Evolutionary conservation across 2,329 filamentous ascomycete species (phyloP), one percentile per base, ranked within the genome.

Genomic region (Ophiocordyceps sinensis): DNA sequence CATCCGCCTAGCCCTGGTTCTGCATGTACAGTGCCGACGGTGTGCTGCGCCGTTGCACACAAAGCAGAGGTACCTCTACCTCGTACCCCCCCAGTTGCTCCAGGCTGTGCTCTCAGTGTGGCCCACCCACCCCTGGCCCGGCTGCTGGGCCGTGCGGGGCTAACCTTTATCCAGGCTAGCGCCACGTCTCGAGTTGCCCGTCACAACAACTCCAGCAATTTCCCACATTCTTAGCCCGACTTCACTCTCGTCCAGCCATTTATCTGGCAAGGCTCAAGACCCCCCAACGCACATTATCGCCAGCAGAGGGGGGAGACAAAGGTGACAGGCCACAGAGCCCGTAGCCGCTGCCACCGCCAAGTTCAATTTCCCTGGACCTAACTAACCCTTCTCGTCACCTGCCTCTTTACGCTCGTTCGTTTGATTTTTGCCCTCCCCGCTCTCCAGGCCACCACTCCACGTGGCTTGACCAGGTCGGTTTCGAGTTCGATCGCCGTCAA

Each of bases 121-220:
- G 19, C 19, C 15, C 38, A 32, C n/a, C n/a, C 12, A 21, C 36
- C 36, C 39, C 23, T 21, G 31, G 21, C 28, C 19, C 40, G 28
- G 13, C 14, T 19, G 11, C 38, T 38, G 36, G 36, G 12, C 32
- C 21, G 29, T 11, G 35, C 19, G 5, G 30, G 32, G 36, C 48
- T 47, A 47, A 31, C 29, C 50, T 41, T n/a, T 21, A 40, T 39
- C 21, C 15, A 43, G 49, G 26, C 45, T 53, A 47, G 47, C 43
- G 35, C 41, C 51, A 45, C 45, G 40, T 45, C 46, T 49, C 46
- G 38, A 41, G 46, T 50, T 44, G 48, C 46, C 47, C 49, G 50
- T 54, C 49, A 50, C 51, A 51, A 49, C 55, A 58, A 52, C 49
- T 39, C 52, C 48, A 52, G 56, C 54, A 61, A 61, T 61, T 61